Evolutionary conservation across 768 basidiomycete species (phyloP).

Genomic region (Termitomyces sp.): DNA sequence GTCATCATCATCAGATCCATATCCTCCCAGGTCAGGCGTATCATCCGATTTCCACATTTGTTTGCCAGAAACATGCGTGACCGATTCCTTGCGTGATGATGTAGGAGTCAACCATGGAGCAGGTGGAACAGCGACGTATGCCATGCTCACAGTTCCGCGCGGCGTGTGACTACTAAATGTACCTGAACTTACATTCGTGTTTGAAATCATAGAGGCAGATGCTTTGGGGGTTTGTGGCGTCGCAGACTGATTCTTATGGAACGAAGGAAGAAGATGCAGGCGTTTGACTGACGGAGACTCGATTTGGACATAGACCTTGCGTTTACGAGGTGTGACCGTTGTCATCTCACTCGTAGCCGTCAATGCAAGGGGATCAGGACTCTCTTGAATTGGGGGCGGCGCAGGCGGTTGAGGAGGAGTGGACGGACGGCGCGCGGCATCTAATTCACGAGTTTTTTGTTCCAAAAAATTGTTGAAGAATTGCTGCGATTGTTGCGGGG

Average conservation of each 20-base stretch:
- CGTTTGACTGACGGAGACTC: constrained; percentile 65
- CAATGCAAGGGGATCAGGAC: constrained; percentile 54
- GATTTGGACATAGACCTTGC: constrained; percentile 56
- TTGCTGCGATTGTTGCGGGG: constrained; percentile 50
- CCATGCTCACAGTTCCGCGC: constrained; percentile 30
- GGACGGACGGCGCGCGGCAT: constrained; percentile 16
- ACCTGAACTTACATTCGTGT: background rate
- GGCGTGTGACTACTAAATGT: constrained; percentile 21
- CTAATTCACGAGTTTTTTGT: constrained; percentile 43
- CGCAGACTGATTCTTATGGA: constrained; percentile 11
- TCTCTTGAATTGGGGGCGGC: constrained; percentile 27
- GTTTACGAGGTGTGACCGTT: constrained; percentile 58
- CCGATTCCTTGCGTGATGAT: constrained; percentile 26
- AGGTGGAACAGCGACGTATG: constrained; percentile 42
- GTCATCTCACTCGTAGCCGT: constrained; percentile 19
- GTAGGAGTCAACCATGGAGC: constrained; percentile 41
- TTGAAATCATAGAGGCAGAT: constrained; percentile 8
- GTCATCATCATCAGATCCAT: constrained; percentile 47
- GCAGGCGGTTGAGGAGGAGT: constrained; percentile 16
- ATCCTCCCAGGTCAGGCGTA: constrained; percentile 47
- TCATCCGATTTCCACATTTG: constrained; percentile 24
- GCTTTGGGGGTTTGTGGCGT: constrained; percentile 25
- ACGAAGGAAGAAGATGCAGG: constrained; percentile 25
- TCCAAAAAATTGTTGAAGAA: constrained; percentile 68
- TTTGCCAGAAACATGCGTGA: constrained; percentile 10